These are phyloP conservation scores for Metschnikowia drakensbergensis DNA, from an alignment of 805 yeast genomes.

Conservation along the genomic window DNA sequence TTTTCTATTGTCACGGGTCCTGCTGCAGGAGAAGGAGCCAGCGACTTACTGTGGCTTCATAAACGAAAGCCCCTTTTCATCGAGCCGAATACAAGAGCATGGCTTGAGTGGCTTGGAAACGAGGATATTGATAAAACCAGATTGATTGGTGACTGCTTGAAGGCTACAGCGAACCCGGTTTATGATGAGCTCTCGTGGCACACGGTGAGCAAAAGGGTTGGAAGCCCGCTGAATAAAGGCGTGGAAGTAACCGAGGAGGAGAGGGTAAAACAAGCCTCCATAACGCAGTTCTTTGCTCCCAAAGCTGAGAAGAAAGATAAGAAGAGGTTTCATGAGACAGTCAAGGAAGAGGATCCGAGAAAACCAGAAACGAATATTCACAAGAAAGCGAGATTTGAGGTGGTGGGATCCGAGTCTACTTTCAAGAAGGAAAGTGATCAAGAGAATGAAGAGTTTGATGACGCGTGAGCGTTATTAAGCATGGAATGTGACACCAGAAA, in stretches of 20 bases:
- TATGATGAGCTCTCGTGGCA: slow-evolving; percentile 45
- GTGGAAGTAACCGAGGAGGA: slow-evolving; percentile 27
- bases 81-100: slow-evolving; percentile 52
- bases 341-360: neutral
- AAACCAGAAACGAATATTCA: neutral
- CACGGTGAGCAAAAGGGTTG: slow-evolving; percentile 60
- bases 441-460: slow-evolving; percentile 1
- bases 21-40: slow-evolving; percentile 44
- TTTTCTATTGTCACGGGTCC: slow-evolving; percentile 74
- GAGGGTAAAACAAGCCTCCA: slow-evolving; percentile 19
- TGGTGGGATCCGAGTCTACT: neutral
- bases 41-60: slow-evolving; percentile 65
- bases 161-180: slow-evolving; percentile 28
- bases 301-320: neutral
- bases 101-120: slow-evolving; percentile 63
- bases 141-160: slow-evolving; percentile 38
- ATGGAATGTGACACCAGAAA: too few relatives aligned
- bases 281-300: slow-evolving; percentile 13
- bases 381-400: slow-evolving; percentile 2
- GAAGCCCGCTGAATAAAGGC: slow-evolving; percentile 52
- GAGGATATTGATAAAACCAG: slow-evolving; percentile 34
- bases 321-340: neutral
- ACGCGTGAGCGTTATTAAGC: neutral
- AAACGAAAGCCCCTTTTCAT: slow-evolving; percentile 73
- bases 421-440: neutral